Percentiles rank a stretch among this genome's conserved stretches.
Evolutionary conservation across 192 early-diverging fungal species (phyloP).

Genomic region (Radiomyces spectabilis): DNA sequence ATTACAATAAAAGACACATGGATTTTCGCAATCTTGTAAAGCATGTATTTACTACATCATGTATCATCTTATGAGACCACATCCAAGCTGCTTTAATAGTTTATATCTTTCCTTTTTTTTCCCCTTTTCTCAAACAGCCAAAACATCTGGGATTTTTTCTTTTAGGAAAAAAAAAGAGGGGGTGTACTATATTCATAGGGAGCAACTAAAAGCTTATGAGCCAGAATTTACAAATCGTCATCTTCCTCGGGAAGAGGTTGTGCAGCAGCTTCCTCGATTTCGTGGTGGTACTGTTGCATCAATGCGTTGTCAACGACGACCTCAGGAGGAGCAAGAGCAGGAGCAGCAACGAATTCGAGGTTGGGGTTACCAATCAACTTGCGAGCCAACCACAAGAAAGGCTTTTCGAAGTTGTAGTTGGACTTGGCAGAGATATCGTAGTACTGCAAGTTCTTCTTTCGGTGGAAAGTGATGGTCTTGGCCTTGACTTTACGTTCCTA

Average conservation of each 20-base stretch:
- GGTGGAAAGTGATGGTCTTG: constrained; percentile 99
- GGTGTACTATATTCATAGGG: too few relatives aligned
- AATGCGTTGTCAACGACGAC: constrained; percentile 73
- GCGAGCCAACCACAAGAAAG: constrained; percentile 98
- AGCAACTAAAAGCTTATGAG: too few relatives aligned
- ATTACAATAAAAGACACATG: too few relatives aligned
- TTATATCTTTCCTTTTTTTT: too few relatives aligned
- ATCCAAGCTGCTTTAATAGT: too few relatives aligned
- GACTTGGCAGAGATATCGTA: constrained; percentile 99
- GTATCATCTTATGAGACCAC: too few relatives aligned
- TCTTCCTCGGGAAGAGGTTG: constrained; percentile 81
- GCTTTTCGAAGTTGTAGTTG: constrained; percentile 99
- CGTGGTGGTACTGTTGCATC: constrained; percentile 72
- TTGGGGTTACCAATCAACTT: constrained; percentile 93
- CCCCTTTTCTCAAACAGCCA: too few relatives aligned
- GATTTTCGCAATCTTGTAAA: too few relatives aligned
- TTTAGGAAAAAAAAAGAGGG: not conserved
- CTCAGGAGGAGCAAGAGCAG: constrained; percentile 94
- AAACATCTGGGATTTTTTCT: too few relatives aligned
- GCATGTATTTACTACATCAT: too few relatives aligned
- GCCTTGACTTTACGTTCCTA: constrained; percentile 99
- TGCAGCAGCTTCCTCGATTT: constrained; percentile 70
- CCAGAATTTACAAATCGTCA: constrained; percentile 41
- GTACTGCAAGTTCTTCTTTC: constrained; percentile 99
- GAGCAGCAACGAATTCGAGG: constrained; percentile 96